Conservation (phyloP, 345 rosid species). For the Eucalyptus erythrocorys region DNA sequence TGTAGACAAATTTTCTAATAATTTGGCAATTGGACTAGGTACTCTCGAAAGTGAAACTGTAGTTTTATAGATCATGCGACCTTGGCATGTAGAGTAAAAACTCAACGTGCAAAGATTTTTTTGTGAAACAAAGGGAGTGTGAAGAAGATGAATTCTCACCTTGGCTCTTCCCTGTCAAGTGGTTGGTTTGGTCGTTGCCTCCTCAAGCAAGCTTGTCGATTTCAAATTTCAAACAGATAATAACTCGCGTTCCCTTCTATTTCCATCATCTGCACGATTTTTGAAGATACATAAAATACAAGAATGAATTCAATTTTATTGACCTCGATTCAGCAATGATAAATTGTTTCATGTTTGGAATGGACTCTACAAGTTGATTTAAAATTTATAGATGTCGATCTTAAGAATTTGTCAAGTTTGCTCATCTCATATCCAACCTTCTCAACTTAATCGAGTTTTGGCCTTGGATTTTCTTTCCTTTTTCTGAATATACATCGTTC, state of each 20-base stretch:
- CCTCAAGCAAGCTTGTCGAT: background rate
- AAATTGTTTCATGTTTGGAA: background rate
- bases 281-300: background rate
- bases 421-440: background rate
- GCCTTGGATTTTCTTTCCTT: background rate
- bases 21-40: background rate
- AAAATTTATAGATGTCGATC: background rate
- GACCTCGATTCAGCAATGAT: background rate
- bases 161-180: background rate
- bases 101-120: background rate
- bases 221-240: background rate
- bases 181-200: background rate
- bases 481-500: background rate
- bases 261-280: background rate
- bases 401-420: background rate
- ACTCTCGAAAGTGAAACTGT: background rate
- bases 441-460: background rate
- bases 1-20: background rate
- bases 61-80: background rate
- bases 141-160: background rate
- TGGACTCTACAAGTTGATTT: background rate
- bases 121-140: background rate
- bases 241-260: background rate
- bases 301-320: background rate
- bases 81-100: background rate